Conservation (phyloP, 2,329 filamentous ascomycete genomes). For the Aspergillus aculeatus region DNA sequence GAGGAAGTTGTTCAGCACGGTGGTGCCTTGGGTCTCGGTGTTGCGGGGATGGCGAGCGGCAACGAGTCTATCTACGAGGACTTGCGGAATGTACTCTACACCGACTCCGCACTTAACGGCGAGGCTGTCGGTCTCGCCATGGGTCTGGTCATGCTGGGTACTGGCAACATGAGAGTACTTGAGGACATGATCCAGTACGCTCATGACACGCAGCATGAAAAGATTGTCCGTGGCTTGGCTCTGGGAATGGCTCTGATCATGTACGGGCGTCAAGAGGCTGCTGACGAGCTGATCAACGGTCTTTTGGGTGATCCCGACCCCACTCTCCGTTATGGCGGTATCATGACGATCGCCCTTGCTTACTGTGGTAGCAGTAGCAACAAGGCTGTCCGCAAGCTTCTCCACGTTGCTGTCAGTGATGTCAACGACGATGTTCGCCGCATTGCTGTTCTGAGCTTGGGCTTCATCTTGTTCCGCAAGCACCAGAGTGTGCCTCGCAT, state of each 20-base stretch:
- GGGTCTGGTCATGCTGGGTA: slow-evolving; percentile 97
- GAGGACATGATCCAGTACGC: slow-evolving; percentile 98
- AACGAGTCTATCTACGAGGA: slow-evolving; percentile 88
- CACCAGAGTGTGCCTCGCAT: slow-evolving; percentile 95
- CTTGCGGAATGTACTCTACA: slow-evolving; percentile 82
- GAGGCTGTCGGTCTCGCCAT: slow-evolving; percentile 94
- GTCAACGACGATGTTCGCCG: slow-evolving; percentile 96
- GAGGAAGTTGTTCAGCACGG: slow-evolving; percentile 92
- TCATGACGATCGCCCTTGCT: slow-evolving; percentile 96
- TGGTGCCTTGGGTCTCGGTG: slow-evolving; percentile 89
- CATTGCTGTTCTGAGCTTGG: slow-evolving; percentile 94
- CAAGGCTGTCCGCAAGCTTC: slow-evolving; percentile 92
- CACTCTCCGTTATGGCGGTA: slow-evolving; percentile 90
- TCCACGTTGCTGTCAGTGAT: slow-evolving; percentile 95
- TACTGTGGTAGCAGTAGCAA: slow-evolving; percentile 98
- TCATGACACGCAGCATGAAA: slow-evolving; percentile 97
- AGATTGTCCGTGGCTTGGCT: slow-evolving; percentile 93
- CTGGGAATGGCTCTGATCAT: slow-evolving; percentile 98
- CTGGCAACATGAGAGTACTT: slow-evolving; percentile 88
- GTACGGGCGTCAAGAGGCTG: slow-evolving; percentile 92
- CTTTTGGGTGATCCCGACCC: slow-evolving; percentile 92
- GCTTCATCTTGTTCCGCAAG: slow-evolving; percentile 98
- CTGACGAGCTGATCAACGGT: slow-evolving; percentile 90
- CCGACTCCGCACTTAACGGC: slow-evolving; percentile 92
- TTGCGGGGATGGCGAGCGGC: slow-evolving; percentile 96